Conservation (phyloP, 2,329 filamentous ascomycete genomes). For the Aspergillus awamori region DNA sequence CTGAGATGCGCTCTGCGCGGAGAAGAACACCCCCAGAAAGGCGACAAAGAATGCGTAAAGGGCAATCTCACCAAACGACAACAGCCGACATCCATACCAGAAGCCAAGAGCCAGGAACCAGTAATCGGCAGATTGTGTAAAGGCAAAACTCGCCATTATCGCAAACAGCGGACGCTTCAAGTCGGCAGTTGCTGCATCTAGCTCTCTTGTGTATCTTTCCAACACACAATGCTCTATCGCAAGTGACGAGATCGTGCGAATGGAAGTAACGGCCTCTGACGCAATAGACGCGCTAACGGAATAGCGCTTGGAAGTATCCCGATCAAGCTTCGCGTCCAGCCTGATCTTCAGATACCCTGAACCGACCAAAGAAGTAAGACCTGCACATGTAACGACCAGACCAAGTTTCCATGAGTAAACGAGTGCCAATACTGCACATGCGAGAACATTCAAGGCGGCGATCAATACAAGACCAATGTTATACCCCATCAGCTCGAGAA, state of each 20-base stretch:
- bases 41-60: constrained; percentile 45
- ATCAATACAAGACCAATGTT: constrained; percentile 55
- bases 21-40: constrained; percentile 48
- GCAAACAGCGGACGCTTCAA: constrained; percentile 25
- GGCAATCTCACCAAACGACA: constrained; percentile 52
- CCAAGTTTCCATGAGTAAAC: constrained; percentile 56
- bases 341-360: constrained; percentile 54
- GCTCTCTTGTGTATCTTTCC: constrained; percentile 26
- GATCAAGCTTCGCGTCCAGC: constrained; percentile 42
- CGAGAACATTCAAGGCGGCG: constrained; percentile 50
- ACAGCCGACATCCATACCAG: constrained; percentile 61
- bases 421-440: constrained; percentile 52
- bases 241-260: constrained; percentile 53
- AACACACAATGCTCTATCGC: constrained; percentile 48
- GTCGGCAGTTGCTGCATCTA: constrained; percentile 25
- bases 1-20: constrained; percentile 32
- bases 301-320: constrained; percentile 30
- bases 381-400: constrained; percentile 51
- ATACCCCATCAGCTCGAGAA: constrained; percentile 51
- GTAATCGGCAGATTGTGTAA: constrained; percentile 33
- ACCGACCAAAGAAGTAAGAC: constrained; percentile 50
- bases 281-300: constrained; percentile 46
- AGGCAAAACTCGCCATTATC: constrained; percentile 33
- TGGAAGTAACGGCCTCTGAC: constrained; percentile 53
- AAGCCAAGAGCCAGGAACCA: constrained; percentile 35